A percentile compares a stretch with the other conserved stretches of the same genome.
Conservation (phyloP, 2,329 filamentous ascomycete genomes). For the Fusarium sp. region DNA sequence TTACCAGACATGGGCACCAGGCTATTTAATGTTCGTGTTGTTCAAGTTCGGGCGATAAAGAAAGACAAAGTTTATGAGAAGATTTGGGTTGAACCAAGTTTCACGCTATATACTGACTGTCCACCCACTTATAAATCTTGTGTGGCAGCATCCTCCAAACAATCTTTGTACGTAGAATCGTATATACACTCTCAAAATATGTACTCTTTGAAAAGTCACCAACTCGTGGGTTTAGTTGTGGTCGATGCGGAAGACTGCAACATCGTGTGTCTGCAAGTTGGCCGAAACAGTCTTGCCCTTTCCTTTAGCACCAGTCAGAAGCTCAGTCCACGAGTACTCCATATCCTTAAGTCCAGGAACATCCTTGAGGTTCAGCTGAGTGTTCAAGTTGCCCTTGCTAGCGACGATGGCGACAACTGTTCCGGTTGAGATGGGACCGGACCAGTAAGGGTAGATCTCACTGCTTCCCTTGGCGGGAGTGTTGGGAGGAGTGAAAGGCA, state of each 20-base stretch:
- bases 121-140: neutral
- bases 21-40: neutral
- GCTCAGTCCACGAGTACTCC: constrained; percentile 19
- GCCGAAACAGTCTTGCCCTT: constrained; percentile 12
- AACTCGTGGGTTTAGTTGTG: neutral
- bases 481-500: constrained; percentile 16
- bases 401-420: constrained; percentile 20
- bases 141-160: neutral
- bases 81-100: neutral
- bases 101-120: neutral
- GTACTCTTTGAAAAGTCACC: too few relatives aligned
- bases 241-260: constrained; percentile 13
- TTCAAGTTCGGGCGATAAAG: neutral
- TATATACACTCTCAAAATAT: neutral
- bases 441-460: constrained; percentile 26
- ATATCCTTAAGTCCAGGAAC: constrained; percentile 14
- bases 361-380: constrained; percentile 15
- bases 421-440: constrained; percentile 14
- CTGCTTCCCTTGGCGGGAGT: constrained; percentile 5
- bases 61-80: neutral
- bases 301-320: constrained; percentile 16
- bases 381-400: constrained; percentile 6
- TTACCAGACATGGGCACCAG: neutral
- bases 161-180: neutral
- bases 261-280: constrained; percentile 13